Percentiles rank a stretch among this genome's conserved stretches.
Evolutionary conservation across 768 basidiomycete species (phyloP).

Genomic region (Gymnopilus junonius): DNA sequence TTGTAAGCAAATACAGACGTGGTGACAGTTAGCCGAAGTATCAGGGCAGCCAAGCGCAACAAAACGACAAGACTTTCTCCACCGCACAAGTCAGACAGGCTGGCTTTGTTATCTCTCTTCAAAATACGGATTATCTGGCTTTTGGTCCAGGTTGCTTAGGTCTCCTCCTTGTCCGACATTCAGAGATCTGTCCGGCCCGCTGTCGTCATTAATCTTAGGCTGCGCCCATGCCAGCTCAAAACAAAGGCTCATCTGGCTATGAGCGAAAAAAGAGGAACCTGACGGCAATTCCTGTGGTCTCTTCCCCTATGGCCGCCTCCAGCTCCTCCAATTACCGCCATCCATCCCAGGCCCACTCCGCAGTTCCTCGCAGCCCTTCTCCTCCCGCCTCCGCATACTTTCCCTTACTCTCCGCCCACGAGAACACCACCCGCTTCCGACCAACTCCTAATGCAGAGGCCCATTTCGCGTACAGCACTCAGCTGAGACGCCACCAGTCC

Average conservation of each 20-base stretch:
- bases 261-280: slow-evolving; percentile 48
- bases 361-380: slow-evolving; percentile 47
- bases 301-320: slow-evolving; percentile 38
- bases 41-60: slow-evolving; percentile 8
- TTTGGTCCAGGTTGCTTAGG: slow-evolving; percentile 8
- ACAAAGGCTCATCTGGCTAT: slow-evolving; percentile 41
- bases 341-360: slow-evolving; percentile 25
- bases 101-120: background rate
- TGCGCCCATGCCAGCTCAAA: slow-evolving; percentile 22
- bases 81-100: slow-evolving; percentile 1
- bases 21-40: slow-evolving; percentile 9
- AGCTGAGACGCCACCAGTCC: slow-evolving; percentile 67
- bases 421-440: slow-evolving; percentile 48
- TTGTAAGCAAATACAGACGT: slow-evolving; percentile 18
- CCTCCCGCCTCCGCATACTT: slow-evolving; percentile 88
- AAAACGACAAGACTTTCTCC: slow-evolving; percentile 7
- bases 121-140: slow-evolving; percentile 4
- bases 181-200: background rate
- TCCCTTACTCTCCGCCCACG: slow-evolving; percentile 55
- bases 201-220: slow-evolving; percentile 1
- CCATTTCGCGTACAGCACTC: slow-evolving; percentile 87
- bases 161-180: background rate
- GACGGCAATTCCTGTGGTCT: slow-evolving; percentile 33
- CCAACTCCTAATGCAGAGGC: slow-evolving; percentile 66
- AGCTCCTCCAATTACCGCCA: slow-evolving; percentile 39